Percentiles rank a stretch among this genome's conserved stretches.
Evolutionary conservation across 164 flowering plant species (phyloP).

Genomic region (Piper longum): DNA sequence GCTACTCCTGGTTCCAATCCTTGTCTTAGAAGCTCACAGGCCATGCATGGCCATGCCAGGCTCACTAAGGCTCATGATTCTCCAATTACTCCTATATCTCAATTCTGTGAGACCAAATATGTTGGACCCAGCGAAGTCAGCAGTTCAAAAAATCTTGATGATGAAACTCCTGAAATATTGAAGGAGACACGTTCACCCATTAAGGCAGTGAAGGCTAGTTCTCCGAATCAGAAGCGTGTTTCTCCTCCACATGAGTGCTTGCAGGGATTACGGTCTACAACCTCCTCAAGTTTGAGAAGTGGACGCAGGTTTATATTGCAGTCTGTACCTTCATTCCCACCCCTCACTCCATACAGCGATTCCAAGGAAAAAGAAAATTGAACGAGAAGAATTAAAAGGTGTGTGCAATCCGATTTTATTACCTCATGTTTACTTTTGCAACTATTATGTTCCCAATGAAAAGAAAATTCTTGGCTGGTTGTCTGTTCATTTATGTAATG

Average conservation of each 20-base stretch:
- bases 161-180: constrained; percentile 49
- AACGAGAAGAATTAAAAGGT: background rate
- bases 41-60: constrained; percentile 15
- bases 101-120: constrained; percentile 13
- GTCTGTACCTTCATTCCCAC: constrained; percentile 53
- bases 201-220: constrained; percentile 38
- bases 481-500: no score
- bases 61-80: constrained; percentile 10
- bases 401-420: background rate
- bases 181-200: constrained; percentile 28
- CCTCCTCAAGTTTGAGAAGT: constrained; percentile 36
- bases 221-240: constrained; percentile 60
- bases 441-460: no score
- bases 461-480: no score
- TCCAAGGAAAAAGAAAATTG: constrained; percentile 20
- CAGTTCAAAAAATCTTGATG: constrained; percentile 19
- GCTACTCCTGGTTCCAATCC: constrained; percentile 18
- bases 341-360: constrained; percentile 50
- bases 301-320: constrained; percentile 60
- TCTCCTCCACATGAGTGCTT: constrained; percentile 43
- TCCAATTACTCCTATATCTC: constrained; percentile 29
- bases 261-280: constrained; percentile 26
- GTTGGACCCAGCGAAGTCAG: constrained; percentile 17
- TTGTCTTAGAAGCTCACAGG: constrained; percentile 9
- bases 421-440: background rate